Conservation (phyloP, 257 asterid genomes). For the Penstemon davidsonii region DNA sequence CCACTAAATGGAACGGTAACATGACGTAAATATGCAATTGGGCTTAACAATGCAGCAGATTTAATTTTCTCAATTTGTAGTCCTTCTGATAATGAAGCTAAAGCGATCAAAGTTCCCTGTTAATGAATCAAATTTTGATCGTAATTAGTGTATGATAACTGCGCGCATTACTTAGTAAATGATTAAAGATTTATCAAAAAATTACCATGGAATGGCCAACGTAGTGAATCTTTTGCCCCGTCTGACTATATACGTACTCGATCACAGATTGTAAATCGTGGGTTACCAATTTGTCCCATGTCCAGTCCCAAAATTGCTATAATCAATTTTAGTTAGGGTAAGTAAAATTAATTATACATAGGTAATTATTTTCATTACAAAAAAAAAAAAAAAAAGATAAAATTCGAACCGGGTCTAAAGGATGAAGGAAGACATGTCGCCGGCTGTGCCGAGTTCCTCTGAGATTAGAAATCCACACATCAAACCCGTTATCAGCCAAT, state of each 20-base stretch:
- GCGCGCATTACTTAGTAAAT: background rate
- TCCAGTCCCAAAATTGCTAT: conserved; percentile 72
- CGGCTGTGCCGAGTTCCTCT: conserved; percentile 82
- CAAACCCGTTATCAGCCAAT: conserved; percentile 73
- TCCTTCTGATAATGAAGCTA: conserved; percentile 79
- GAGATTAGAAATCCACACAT: conserved; percentile 81
- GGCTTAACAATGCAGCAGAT: conserved; percentile 80
- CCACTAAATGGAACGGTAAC: conserved; percentile 78
- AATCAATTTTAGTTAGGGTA: background rate
- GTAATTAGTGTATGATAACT: background rate
- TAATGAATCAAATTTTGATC: background rate
- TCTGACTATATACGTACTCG: conserved; percentile 47
- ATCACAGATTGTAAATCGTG: conserved; percentile 58
- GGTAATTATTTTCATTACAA: background rate
- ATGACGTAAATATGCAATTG: conserved; percentile 80
- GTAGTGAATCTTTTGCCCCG: conserved; percentile 58
- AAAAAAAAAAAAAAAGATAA: no score
- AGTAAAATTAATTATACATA: background rate
- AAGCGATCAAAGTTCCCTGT: conserved; percentile 83
- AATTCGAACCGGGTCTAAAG: conserved; percentile 41
- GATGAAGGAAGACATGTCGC: conserved; percentile 50
- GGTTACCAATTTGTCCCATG: conserved; percentile 69
- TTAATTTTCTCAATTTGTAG: conserved; percentile 59
- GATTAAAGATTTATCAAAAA: background rate
- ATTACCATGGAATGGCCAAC: conserved; percentile 71